These are phyloP conservation scores for Cymbidium sinense DNA, from an alignment of 106 monocot genomes.

Conservation along the genomic window DNA sequence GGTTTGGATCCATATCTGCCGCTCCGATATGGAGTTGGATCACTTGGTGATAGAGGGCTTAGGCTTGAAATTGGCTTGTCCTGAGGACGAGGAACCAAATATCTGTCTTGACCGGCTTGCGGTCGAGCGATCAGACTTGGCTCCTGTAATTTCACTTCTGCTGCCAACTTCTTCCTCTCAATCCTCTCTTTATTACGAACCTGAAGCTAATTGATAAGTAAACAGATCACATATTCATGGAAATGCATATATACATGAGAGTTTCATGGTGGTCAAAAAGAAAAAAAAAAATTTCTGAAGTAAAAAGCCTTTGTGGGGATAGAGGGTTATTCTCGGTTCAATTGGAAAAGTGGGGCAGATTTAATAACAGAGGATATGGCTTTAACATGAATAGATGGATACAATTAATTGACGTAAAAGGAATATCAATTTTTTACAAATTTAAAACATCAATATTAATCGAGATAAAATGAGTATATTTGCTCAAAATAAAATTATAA, in stretches of 20 bases:
- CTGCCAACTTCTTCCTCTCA: conserved; percentile 55
- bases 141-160: conserved; percentile 15
- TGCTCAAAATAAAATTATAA: background rate
- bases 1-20: conserved; percentile 19
- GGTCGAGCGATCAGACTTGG: conserved; percentile 13
- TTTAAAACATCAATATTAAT: background rate
- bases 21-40: conserved; percentile 15
- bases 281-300: background rate
- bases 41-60: conserved; percentile 8
- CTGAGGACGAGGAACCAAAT: conserved; percentile 1
- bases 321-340: too few species aligned
- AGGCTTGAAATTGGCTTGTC: conserved; percentile 23
- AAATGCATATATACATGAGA: background rate
- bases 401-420: too few species aligned
- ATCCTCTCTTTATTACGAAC: conserved; percentile 60
- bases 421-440: background rate
- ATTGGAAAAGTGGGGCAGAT: too few species aligned
- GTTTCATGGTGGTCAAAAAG: background rate
- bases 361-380: background rate
- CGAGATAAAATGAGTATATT: background rate
- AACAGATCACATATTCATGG: background rate
- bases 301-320: background rate
- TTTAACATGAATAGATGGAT: background rate
- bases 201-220: conserved; percentile 17
- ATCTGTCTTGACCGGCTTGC: conserved; percentile 27